Percentiles rank a stretch among this genome's conserved stretches.
Evolutionary conservation across 352 stramenopile species (phyloP).

Genomic region (Globisporangium splendens): DNA sequence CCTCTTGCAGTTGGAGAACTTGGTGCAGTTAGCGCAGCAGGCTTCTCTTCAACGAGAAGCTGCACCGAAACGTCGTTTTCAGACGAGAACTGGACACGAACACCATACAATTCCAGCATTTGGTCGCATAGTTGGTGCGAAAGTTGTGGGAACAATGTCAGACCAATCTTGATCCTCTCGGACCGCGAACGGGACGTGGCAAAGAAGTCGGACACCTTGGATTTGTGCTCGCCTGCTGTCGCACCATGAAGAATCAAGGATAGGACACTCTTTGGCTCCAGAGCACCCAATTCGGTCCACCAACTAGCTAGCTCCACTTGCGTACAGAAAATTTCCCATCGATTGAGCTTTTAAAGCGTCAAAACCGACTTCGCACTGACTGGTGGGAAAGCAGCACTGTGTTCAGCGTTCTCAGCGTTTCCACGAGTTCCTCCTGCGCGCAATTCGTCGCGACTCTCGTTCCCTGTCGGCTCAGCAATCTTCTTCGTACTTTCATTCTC

Average conservation of each 20-base stretch:
- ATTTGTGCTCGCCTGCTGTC: neutral
- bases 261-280: neutral
- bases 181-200: neutral
- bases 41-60: neutral
- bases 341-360: neutral
- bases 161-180: constrained; percentile 20
- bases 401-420: neutral
- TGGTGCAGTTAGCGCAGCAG: too few species aligned
- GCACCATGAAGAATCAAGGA: constrained; percentile 1
- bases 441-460: too few species aligned
- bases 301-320: neutral
- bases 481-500: too few species aligned
- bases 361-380: neutral
- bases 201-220: neutral
- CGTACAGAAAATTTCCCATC: neutral
- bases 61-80: neutral
- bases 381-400: neutral
- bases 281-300: neutral
- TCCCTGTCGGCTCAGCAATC: too few species aligned
- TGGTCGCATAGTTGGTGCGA: constrained; percentile 21
- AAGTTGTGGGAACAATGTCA: constrained; percentile 27
- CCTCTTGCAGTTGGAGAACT: neutral
- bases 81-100: constrained; percentile 12
- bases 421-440: neutral
- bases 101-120: constrained; percentile 25